Evolutionary conservation across 371 early-diverging fungal genomes (phyloP), one percentile per base, ranked within the genome.

Genomic region (Rhizomucor pusillus): DNA sequence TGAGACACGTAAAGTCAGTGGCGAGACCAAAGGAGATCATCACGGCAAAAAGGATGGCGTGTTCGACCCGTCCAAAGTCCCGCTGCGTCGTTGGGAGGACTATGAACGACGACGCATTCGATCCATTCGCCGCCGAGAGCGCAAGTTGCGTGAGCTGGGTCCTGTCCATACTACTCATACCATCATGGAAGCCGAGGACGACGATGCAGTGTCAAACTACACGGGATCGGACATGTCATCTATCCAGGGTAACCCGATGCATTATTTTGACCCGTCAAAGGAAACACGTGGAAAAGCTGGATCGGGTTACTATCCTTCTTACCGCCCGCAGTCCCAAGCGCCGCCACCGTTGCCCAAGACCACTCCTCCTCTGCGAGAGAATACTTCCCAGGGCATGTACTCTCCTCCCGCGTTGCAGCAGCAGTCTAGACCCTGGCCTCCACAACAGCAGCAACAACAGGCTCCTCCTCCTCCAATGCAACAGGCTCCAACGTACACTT

Each of bases 1-100:
- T 45, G 91, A 93, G 64, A 95, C 95, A 10, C 60, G 76, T 44
- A 90, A 90, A 65, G 89, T 94, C 2, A 83, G 79, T 13, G 92
- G 94, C 33, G 84, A 92, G 77, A 82, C 61, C 35, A 88, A 88
- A 60, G 87, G 80, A 39, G 90, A 87, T 23, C 84, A 82, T 49
- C 89, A 88, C 55, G 86, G 83, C 33, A 72, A 77, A 24, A 75
- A 80, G n/a, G 85, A 79, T 34, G 60, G 61, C 47, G 64, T 54
- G 7, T 50, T 71, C 59, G 61, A 66, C 53, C 67, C 69, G 13
- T 57, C 62, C 37, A 68, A 66, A 39, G 85, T 91, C 10, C 84
- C 85, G 4, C 65, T 87, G 63, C 75, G 79, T 62, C 85, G 88
- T n/a, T 90, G 91, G 65, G 65, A 65, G 19, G 60, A 65, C 24